A percentile compares a stretch with the other conserved stretches of the same genome.
phyloP scores from a whole-genome alignment of 2,329 filamentous ascomycete species.

The Keithomyces neogunnii region DNA sequence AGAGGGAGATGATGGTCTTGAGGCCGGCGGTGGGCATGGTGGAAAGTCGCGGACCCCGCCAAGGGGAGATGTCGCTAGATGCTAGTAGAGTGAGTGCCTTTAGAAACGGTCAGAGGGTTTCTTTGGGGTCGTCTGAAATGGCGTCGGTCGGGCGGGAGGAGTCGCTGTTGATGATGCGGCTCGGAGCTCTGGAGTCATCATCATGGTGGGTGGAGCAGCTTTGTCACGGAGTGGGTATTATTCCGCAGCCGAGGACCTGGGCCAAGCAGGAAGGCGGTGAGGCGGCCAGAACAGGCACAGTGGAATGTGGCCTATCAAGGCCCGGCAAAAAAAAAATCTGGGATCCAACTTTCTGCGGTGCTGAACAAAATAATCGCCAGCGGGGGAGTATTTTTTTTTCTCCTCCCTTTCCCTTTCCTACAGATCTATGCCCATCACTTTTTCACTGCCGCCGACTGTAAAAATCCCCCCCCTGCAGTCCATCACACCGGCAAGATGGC shows the following conservation, averaged over 20 bases:
- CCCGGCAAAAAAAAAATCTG: conserved; percentile 15
- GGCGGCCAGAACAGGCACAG: neutral
- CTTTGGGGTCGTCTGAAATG: too few relatives aligned
- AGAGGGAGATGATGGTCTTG: conserved; percentile 98
- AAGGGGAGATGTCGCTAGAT: neutral
- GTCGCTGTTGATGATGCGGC: neutral
- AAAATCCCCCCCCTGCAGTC: too few relatives aligned
- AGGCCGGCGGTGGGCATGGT: conserved; percentile 73
- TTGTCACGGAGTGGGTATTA: conserved; percentile 6
- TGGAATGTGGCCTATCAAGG: conserved; percentile 7
- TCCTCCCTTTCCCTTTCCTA: neutral
- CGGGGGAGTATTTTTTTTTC: conserved; percentile 10
- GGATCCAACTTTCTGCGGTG: conserved; percentile 2
- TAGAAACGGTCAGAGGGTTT: too few relatives aligned
- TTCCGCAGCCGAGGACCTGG: conserved; percentile 9
- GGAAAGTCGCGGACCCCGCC: conserved; percentile 15
- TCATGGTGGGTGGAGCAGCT: neutral
- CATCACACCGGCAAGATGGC: conserved; percentile 47
- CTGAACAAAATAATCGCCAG: conserved; percentile 11
- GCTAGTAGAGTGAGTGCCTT: too few relatives aligned
- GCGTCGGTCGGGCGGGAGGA: too few relatives aligned
- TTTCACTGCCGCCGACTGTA: too few relatives aligned
- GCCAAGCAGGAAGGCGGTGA: conserved; percentile 15
- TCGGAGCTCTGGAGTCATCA: conserved; percentile 1
- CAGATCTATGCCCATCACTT: too few relatives aligned